Percentiles rank a stretch among this genome's conserved stretches.
Evolutionary conservation across 2,329 filamentous ascomycete species (phyloP).

Genomic region (Pseudonectria buxi): DNA sequence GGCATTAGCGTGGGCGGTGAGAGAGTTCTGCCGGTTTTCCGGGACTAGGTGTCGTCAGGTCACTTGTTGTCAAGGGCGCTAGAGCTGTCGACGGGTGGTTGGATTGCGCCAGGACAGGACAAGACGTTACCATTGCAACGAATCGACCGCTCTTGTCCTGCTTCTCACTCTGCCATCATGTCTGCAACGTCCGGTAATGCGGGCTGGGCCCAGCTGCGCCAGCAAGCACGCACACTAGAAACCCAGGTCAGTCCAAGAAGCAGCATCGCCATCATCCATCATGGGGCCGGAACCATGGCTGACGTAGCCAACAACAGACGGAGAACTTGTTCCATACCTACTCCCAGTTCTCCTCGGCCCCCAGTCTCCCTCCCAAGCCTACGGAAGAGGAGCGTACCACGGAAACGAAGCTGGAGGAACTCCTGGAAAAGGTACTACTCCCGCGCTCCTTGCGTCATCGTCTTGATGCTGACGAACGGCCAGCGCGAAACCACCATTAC

Average conservation of each 20-base stretch:
- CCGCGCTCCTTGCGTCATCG: not conserved
- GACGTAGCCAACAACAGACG: slow-evolving; percentile 50
- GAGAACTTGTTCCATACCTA: slow-evolving; percentile 79
- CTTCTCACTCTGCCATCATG: slow-evolving; percentile 32
- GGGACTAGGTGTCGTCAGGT: slow-evolving; percentile 15
- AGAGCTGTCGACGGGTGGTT: slow-evolving; percentile 8
- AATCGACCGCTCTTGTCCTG: slow-evolving; percentile 3
- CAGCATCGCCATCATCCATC: not conserved
- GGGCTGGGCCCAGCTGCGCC: slow-evolving; percentile 89
- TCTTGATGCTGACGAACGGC: slow-evolving; percentile 7
- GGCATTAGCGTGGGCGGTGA: slow-evolving; percentile 21
- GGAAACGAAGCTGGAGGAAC: slow-evolving; percentile 74
- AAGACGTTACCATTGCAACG: slow-evolving; percentile 7
- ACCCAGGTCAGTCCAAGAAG: slow-evolving; percentile 60
- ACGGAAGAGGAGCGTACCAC: slow-evolving; percentile 76
- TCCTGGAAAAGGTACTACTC: slow-evolving; percentile 65
- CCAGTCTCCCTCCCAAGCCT: slow-evolving; percentile 74
- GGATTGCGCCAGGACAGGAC: slow-evolving; percentile 4
- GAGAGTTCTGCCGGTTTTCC: slow-evolving; percentile 16
- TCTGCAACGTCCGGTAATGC: slow-evolving; percentile 47
- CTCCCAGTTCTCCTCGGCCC: slow-evolving; percentile 78
- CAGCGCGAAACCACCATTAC: slow-evolving; percentile 76
- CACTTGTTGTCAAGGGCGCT: slow-evolving; percentile 18
- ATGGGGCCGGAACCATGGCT: slow-evolving; percentile 9
- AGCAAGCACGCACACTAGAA: slow-evolving; percentile 83